A percentile compares a stretch with the other conserved stretches of the same genome.
Evolutionary conservation across 2,329 filamentous ascomycete genomes (phyloP).

Genomic region (Orbilia blumenaviensis): DNA sequence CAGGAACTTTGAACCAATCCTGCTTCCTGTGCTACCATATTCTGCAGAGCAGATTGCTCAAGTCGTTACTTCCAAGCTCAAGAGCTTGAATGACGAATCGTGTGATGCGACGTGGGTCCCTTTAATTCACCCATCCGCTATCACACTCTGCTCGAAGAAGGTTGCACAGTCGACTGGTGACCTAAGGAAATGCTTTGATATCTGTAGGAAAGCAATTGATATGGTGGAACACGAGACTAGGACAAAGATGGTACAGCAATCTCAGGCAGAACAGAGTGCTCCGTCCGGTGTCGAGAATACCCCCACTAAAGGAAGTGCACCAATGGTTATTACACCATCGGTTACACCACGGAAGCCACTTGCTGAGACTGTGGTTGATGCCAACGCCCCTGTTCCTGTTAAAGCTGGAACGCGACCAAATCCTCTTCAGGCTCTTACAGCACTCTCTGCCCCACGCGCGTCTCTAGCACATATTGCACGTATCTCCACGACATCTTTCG

Average conservation of each 20-base stretch:
- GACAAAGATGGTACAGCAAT: slow-evolving; percentile 74
- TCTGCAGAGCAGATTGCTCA: slow-evolving; percentile 84
- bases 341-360: slow-evolving; percentile 63
- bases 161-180: slow-evolving; percentile 94
- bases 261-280: slow-evolving; percentile 66
- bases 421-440: slow-evolving; percentile 51
- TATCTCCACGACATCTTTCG: slow-evolving; percentile 87
- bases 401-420: slow-evolving; percentile 21
- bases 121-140: slow-evolving; percentile 91
- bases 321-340: slow-evolving; percentile 31
- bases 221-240: slow-evolving; percentile 84
- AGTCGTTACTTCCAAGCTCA: slow-evolving; percentile 85
- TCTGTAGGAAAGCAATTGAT: slow-evolving; percentile 88
- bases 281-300: slow-evolving; percentile 31
- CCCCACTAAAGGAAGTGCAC: slow-evolving; percentile 61
- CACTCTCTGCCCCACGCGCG: slow-evolving; percentile 79
- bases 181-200: slow-evolving; percentile 92
- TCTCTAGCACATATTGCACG: slow-evolving; percentile 91
- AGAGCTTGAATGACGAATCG: slow-evolving; percentile 69
- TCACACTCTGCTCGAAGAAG: slow-evolving; percentile 93
- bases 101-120: slow-evolving; percentile 72
- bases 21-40: slow-evolving; percentile 93
- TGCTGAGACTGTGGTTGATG: slow-evolving; percentile 78
- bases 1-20: slow-evolving; percentile 85
- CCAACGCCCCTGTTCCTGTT: slow-evolving; percentile 67